Evolutionary conservation across 768 basidiomycete genomes (phyloP).

Genomic region (Kwoniella shandongensis): DNA sequence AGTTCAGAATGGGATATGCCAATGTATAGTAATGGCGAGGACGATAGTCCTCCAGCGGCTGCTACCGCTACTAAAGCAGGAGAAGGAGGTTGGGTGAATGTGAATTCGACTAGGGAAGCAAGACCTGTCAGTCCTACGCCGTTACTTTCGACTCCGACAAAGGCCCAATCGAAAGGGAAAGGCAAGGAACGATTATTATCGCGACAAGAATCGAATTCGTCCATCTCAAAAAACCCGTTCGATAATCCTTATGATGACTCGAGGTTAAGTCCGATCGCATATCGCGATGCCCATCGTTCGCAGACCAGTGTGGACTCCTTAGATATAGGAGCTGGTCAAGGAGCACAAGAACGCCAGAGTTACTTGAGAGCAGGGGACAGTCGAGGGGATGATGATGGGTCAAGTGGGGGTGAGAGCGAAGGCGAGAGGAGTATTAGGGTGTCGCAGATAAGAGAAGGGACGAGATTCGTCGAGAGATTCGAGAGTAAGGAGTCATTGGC

Average conservation of each 20-base stretch:
- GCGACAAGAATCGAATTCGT: neutral
- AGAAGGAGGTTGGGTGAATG: neutral
- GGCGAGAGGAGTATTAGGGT: conserved; percentile 11
- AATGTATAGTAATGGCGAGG: neutral
- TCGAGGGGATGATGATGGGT: neutral
- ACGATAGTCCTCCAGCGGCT: no score
- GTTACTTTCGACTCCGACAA: neutral
- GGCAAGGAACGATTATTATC: neutral
- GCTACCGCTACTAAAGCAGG: no score
- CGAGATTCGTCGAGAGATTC: conserved; percentile 20
- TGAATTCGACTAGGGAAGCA: no score
- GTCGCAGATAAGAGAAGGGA: conserved; percentile 11
- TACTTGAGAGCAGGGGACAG: no score
- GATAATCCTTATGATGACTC: conserved; percentile 20
- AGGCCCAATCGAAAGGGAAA: conserved; percentile 2
- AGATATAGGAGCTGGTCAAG: neutral
- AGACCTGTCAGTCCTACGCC: conserved; percentile 6
- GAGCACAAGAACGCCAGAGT: no score
- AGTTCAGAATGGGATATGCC: conserved; percentile 23
- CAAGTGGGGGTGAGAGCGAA: conserved; percentile 9
- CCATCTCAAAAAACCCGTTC: conserved; percentile 4
- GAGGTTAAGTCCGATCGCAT: conserved; percentile 1
- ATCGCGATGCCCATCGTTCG: neutral
- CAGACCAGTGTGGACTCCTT: conserved; percentile 1
- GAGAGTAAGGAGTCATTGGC: conserved; percentile 18